Conservation (phyloP, 2,329 filamentous ascomycete species). For the Diaporthe amygdali region DNA sequence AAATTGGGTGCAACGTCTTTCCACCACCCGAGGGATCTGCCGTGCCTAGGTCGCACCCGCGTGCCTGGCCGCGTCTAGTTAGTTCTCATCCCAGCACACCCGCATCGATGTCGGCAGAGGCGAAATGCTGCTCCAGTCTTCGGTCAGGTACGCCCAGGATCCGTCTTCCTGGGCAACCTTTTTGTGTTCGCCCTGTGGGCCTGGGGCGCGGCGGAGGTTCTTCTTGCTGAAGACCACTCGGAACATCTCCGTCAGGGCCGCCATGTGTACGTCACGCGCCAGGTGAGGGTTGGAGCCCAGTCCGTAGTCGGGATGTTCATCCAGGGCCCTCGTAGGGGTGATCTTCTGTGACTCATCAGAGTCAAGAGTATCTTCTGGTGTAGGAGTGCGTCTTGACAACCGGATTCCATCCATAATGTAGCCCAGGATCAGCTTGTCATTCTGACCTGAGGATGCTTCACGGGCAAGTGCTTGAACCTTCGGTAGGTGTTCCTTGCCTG, state of each 20-base stretch:
- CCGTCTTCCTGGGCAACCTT: constrained; percentile 62
- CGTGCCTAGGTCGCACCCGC: not conserved
- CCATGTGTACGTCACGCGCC: constrained; percentile 63
- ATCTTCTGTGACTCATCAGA: constrained; percentile 59
- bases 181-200: constrained; percentile 71
- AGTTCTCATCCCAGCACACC: constrained; percentile 35
- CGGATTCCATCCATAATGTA: constrained; percentile 77
- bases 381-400: constrained; percentile 66
- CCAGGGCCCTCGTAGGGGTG: constrained; percentile 66
- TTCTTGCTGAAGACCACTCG: constrained; percentile 66
- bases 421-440: constrained; percentile 68
- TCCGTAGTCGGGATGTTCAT: constrained; percentile 69
- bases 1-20: not conserved
- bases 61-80: not conserved
- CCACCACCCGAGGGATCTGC: not conserved
- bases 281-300: constrained; percentile 68
- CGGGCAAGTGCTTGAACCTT: constrained; percentile 66
- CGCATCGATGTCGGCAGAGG: constrained; percentile 40
- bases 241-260: constrained; percentile 71
- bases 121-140: constrained; percentile 60
- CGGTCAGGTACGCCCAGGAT: constrained; percentile 66
- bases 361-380: constrained; percentile 60
- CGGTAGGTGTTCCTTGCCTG: constrained; percentile 59
- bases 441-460: constrained; percentile 57
- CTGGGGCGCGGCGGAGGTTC: constrained; percentile 65